Evolutionary conservation across 495 filamentous ascomycete species (phyloP).

Genomic region (Wilcoxina mikolae): DNA sequence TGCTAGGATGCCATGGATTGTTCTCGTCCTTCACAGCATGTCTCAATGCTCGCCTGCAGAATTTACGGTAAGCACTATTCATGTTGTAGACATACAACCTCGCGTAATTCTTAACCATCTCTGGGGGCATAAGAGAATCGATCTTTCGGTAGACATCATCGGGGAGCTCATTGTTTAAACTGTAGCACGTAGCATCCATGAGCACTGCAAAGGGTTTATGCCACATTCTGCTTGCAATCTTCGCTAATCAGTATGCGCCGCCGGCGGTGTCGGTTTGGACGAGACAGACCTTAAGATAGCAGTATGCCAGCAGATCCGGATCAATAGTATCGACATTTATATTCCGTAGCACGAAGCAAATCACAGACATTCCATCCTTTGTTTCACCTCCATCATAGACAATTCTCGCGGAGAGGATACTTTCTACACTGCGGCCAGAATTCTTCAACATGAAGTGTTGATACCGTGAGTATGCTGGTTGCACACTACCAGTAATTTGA

Average conservation of each 20-base stretch:
- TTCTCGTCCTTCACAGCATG: conserved; percentile 40
- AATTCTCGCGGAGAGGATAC: conserved; percentile 42
- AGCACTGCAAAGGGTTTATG: conserved; percentile 49
- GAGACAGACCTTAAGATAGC: conserved; percentile 42
- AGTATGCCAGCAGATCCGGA: conserved; percentile 46
- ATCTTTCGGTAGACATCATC: conserved; percentile 45
- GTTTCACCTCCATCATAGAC: conserved; percentile 56
- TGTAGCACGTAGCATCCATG: conserved; percentile 52
- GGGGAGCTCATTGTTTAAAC: conserved; percentile 43
- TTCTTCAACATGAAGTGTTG: conserved; percentile 57
- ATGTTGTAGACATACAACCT: conserved; percentile 53
- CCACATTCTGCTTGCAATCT: conserved; percentile 53
- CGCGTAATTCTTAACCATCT: conserved; percentile 40
- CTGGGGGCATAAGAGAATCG: conserved; percentile 43
- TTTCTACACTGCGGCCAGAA: conserved; percentile 46
- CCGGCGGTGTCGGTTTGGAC: neutral
- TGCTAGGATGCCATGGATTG: conserved; percentile 40
- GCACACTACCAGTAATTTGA: conserved; percentile 41
- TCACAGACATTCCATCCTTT: conserved; percentile 50
- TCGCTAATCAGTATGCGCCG: neutral
- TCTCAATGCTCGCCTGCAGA: conserved; percentile 43
- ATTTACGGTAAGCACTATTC: conserved; percentile 50
- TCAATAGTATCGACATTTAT: conserved; percentile 46
- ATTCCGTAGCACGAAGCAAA: conserved; percentile 50
- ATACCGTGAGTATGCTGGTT: conserved; percentile 48